Evolutionary conservation across 352 stramenopile species (phyloP).

Genomic region (Phytophthora aleatoria): DNA sequence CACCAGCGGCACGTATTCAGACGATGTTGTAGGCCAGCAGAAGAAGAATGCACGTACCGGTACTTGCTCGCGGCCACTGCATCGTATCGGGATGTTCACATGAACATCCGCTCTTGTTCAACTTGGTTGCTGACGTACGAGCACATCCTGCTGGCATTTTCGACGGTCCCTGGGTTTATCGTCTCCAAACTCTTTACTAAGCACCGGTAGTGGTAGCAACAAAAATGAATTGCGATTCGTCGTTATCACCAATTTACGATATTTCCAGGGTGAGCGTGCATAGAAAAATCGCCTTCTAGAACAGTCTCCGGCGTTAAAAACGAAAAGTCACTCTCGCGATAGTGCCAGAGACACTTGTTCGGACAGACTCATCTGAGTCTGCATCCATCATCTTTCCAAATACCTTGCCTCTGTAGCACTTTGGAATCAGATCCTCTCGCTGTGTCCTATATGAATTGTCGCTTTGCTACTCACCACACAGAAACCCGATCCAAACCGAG

Average conservation of each 20-base stretch:
- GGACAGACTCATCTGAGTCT: constrained; percentile 8
- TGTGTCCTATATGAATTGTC: constrained; percentile 17
- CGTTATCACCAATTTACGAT: background rate
- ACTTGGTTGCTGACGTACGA: constrained; percentile 22
- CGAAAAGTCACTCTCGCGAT: constrained; percentile 17
- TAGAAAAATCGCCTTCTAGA: constrained; percentile 26
- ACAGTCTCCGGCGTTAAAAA: constrained; percentile 25
- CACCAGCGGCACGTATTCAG: too few relatives aligned
- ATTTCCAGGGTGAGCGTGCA: background rate
- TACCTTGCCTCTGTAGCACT: background rate
- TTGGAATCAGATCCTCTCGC: background rate
- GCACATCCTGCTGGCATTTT: constrained; percentile 1
- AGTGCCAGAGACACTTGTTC: constrained; percentile 25
- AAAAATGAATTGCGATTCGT: background rate
- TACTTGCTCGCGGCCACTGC: too few relatives aligned
- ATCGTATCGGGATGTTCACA: background rate
- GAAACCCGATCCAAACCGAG: background rate
- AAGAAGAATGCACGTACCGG: too few relatives aligned
- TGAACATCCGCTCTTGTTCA: constrained; percentile 10
- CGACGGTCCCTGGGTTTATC: constrained; percentile 8
- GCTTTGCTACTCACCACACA: constrained; percentile 24
- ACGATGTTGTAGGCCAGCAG: too few relatives aligned
- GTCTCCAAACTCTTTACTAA: background rate
- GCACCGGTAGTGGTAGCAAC: background rate
- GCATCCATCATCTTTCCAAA: background rate